Percentiles rank a stretch among this genome's conserved stretches.
phyloP scores from a whole-genome alignment of 768 basidiomycete genomes.

The Kwoniella dendrophila region DNA sequence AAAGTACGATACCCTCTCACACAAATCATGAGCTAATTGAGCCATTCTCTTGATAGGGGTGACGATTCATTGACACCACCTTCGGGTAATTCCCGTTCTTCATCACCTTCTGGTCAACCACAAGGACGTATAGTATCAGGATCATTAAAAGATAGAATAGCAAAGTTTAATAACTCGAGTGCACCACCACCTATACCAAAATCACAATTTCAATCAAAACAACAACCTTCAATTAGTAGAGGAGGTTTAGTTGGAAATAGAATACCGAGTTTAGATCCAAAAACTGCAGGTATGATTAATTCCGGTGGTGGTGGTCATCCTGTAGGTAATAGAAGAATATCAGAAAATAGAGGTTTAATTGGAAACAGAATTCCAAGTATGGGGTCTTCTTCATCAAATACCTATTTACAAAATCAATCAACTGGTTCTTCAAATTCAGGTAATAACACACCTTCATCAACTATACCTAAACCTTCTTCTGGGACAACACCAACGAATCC shows the following conservation, averaged over 20 bases:
- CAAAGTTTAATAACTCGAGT: constrained; percentile 48
- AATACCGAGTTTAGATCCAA: constrained; percentile 46
- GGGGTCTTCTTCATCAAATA: constrained; percentile 12
- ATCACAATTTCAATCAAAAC: constrained; percentile 40
- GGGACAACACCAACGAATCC: too few relatives aligned
- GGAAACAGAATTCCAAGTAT: constrained; percentile 44
- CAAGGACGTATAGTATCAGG: constrained; percentile 40
- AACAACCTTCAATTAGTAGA: constrained; percentile 11
- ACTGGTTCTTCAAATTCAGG: constrained; percentile 17
- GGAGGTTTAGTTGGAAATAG: constrained; percentile 45
- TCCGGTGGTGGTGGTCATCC: constrained; percentile 10
- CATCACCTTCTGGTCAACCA: constrained; percentile 10
- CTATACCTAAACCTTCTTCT: constrained; percentile 11
- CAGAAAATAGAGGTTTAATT: constrained; percentile 38
- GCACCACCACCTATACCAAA: constrained; percentile 46
- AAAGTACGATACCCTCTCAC: not conserved
- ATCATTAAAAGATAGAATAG: constrained; percentile 53
- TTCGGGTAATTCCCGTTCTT: constrained; percentile 30
- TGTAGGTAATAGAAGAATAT: constrained; percentile 23
- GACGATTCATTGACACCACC: constrained; percentile 30
- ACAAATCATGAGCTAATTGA: not conserved
- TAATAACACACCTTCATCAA: constrained; percentile 1
- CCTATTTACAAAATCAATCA: constrained; percentile 11
- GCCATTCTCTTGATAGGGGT: not conserved
- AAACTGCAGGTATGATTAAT: constrained; percentile 32